Evolutionary conservation across 1,139 yeast genomes (phyloP).

Genomic region (Debaryomyces psychrophilus): DNA sequence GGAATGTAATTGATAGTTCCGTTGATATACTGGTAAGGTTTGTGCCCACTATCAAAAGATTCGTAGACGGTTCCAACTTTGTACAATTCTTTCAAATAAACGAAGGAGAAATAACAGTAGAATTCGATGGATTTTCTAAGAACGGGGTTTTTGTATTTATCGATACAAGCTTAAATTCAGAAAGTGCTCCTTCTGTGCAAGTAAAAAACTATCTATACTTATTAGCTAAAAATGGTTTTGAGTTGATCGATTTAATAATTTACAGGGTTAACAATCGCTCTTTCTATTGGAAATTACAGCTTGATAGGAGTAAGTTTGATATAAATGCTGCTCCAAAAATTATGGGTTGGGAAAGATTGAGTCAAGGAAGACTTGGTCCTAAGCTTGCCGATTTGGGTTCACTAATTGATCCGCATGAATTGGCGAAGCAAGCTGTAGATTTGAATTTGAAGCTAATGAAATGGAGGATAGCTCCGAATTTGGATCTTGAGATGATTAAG

Average conservation of each 20-base stretch:
- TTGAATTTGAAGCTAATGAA: slow-evolving; percentile 89
- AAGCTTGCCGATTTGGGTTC: slow-evolving; percentile 81
- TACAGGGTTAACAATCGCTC: slow-evolving; percentile 34
- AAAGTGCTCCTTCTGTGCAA: slow-evolving; percentile 58
- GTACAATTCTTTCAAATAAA: slow-evolving; percentile 18
- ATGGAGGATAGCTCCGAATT: slow-evolving; percentile 89
- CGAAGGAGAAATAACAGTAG: slow-evolving; percentile 6
- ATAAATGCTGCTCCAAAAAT: slow-evolving; percentile 35
- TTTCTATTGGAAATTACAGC: slow-evolving; percentile 23
- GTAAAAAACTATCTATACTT: slow-evolving; percentile 66
- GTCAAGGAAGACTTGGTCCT: slow-evolving; percentile 73
- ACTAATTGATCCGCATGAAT: slow-evolving; percentile 73
- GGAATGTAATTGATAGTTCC: slow-evolving; percentile 29
- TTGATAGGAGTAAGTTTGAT: slow-evolving; percentile 19
- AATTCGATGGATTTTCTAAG: not conserved
- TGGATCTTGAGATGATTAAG: slow-evolving; percentile 68
- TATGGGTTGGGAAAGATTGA: slow-evolving; percentile 90
- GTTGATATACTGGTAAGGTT: slow-evolving; percentile 1
- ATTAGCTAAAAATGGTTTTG: slow-evolving; percentile 46
- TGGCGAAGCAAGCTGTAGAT: slow-evolving; percentile 92
- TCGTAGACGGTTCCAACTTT: slow-evolving; percentile 4
- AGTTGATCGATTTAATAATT: slow-evolving; percentile 42
- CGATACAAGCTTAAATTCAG: slow-evolving; percentile 57
- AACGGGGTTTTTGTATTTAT: slow-evolving; percentile 48
- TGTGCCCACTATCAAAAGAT: slow-evolving; percentile 12